Conservation (phyloP, 192 early-diverging fungal species). For the Coemansia sp. region DNA sequence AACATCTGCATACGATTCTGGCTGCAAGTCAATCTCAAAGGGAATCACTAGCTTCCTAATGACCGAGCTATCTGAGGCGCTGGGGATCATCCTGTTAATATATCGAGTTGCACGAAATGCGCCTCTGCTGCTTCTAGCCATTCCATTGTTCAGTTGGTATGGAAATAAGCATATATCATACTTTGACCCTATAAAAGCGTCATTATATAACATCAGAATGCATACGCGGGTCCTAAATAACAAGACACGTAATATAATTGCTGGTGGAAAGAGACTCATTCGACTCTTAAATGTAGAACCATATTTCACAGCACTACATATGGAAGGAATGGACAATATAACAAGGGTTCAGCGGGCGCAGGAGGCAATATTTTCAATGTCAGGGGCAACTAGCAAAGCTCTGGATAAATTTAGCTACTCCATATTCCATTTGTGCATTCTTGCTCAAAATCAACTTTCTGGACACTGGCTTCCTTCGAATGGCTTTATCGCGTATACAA, state of each 20-base stretch:
- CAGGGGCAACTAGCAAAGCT: conserved; percentile 48
- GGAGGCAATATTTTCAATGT: conserved; percentile 61
- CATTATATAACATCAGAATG: neutral
- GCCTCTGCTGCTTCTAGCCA: neutral
- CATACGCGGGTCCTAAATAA: neutral
- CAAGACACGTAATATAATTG: neutral
- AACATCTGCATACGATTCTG: neutral
- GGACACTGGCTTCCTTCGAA: conserved; percentile 18
- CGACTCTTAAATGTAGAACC: conserved; percentile 59
- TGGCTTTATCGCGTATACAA: conserved; percentile 16
- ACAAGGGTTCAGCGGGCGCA: conserved; percentile 56
- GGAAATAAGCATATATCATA: neutral
- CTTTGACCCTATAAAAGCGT: conserved; percentile 4
- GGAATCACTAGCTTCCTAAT: neutral
- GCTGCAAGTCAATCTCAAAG: neutral
- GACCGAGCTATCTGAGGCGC: neutral
- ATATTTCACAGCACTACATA: conserved; percentile 55
- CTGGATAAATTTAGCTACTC: conserved; percentile 54
- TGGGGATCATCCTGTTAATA: neutral
- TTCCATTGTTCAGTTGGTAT: neutral
- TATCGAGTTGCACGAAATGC: neutral
- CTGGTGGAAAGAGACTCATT: conserved; percentile 63
- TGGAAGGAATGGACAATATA: conserved; percentile 58
- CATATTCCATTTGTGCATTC: conserved; percentile 16
- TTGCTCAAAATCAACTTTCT: conserved; percentile 19